Conservation (phyloP, 352 stramenopile genomes). For the Phytophthora pluvialis region DNA sequence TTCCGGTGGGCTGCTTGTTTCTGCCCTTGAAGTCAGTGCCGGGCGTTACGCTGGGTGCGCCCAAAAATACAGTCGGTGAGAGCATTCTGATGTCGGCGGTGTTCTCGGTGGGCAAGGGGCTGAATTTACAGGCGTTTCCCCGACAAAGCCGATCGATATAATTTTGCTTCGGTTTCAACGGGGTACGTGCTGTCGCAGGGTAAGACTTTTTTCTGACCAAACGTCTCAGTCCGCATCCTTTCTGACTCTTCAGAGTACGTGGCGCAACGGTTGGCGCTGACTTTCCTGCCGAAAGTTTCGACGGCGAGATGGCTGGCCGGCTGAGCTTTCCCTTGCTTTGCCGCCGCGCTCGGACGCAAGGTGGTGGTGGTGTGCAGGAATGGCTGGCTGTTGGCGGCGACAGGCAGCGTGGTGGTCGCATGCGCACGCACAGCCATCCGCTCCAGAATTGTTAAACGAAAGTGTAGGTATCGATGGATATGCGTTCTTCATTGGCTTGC, state of each 20-base stretch:
- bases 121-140: background rate
- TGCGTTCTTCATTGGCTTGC: background rate
- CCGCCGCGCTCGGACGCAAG: background rate
- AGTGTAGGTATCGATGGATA: constrained; percentile 2
- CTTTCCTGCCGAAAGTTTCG: no score
- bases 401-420: constrained; percentile 1
- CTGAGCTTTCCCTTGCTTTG: constrained; percentile 8
- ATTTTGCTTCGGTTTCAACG: background rate
- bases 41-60: no score
- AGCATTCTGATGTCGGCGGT: no score
- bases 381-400: background rate
- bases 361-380: constrained; percentile 1
- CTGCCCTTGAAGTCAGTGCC: background rate
- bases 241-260: constrained; percentile 41
- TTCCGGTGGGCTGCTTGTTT: constrained; percentile 1
- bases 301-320: background rate
- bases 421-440: background rate
- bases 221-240: constrained; percentile 30
- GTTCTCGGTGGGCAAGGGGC: no score
- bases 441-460: constrained; percentile 23
- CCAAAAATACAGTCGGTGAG: no score
- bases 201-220: constrained; percentile 24
- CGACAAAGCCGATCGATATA: background rate
- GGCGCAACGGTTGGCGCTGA: constrained; percentile 27
- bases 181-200: background rate